Evolutionary conservation across 2,329 filamentous ascomycete genomes (phyloP).

Genomic region (Aureobasidium sp.): DNA sequence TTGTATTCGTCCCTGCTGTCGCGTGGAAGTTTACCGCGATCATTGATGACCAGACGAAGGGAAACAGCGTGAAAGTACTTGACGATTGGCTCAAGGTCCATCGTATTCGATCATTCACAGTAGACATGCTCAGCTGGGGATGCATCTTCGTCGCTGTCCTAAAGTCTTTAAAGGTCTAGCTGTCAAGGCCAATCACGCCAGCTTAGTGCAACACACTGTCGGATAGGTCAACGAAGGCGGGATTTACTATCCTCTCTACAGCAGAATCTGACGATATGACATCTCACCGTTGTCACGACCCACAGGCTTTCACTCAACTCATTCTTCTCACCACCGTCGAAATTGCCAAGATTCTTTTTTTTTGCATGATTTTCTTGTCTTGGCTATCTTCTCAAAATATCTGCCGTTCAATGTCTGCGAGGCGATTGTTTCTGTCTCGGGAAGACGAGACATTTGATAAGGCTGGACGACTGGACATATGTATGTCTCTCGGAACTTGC

Average conservation of each 20-base stretch:
- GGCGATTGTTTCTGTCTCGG: background rate
- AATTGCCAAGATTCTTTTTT: no score
- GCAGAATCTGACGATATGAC: no score
- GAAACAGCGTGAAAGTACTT: background rate
- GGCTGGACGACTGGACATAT: no score
- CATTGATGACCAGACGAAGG: background rate
- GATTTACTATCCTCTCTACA: no score
- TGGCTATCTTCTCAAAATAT: background rate
- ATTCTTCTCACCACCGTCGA: no score
- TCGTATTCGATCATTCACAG: constrained; percentile 1
- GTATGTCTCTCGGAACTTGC: background rate
- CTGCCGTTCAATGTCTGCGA: background rate
- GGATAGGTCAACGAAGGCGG: no score
- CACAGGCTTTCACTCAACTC: no score
- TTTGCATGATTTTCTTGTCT: no score
- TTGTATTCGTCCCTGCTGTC: constrained; percentile 5
- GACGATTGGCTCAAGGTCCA: constrained; percentile 4
- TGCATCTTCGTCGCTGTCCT: background rate
- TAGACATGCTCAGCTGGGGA: background rate
- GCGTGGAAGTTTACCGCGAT: background rate
- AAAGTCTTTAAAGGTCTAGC: background rate
- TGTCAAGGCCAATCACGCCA: no score
- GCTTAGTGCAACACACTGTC: no score
- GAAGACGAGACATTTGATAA: background rate
- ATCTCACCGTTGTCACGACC: no score